Evolutionary conservation across 1,284 basidiomycete genomes (phyloP), one percentile per base, ranked within the genome.

Genomic region (Boletus smithii): DNA sequence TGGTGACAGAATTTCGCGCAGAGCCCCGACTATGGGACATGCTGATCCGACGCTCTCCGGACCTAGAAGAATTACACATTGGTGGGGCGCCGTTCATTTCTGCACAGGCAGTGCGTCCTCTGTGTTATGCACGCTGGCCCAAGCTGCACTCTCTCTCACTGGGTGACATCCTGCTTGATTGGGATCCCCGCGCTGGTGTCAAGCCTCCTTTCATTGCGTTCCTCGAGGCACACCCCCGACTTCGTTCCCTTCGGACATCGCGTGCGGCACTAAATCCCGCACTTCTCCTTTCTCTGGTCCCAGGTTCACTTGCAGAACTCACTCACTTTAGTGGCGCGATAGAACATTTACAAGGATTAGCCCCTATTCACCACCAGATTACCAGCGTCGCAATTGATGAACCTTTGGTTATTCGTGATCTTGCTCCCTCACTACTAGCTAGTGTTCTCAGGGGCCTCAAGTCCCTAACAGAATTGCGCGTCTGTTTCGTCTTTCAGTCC

Each of bases 401-500:
- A 49, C 72, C 83, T 1, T 73, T 88, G 53, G 68, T 76, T 42
- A 77, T 85, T 4, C 77, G 83, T 24, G 83, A 87, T 51, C 68
- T 83, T 13, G 80, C 83, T 6, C 77, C 81, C 2, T 69, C 82
- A 24, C 70, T 77, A 8, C 72, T 87, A 3, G 75, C 80, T 4
- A 72, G 72, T 31, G 69, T 83, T 23, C 71, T 88, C 20, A 70
- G 75, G 50, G 72, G 73, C 36, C 56, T 86, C 16, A 72, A 73
- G n/a, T 69, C 69, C 6, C 71, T 88, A 20, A 74, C 69, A 16
- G 73, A 77, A 30, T 69, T 88, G 46, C 79, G 74, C 45, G 75
- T 87, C 41, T 71, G 77, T 14, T 87, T 87, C 59, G 74, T 75
- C 33, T 73, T 87, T 39, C 81, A 86, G 55, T 83, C 82, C 5